Evolutionary conservation across 352 stramenopile genomes (phyloP).

Genomic region (Saprolegnia diclina): DNA sequence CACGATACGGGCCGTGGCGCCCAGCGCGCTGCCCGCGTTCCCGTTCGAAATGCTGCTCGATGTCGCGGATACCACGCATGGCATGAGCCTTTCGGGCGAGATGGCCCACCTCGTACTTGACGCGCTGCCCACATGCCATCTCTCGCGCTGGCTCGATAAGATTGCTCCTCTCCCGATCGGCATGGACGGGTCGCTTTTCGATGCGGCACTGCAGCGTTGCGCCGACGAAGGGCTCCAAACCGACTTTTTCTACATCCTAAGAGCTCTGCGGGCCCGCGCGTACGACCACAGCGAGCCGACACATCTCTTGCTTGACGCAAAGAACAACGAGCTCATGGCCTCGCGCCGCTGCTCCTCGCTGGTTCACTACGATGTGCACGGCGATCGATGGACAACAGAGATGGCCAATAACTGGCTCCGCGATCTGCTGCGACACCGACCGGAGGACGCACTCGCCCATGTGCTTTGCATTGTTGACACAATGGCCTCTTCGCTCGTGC

Average conservation of each 20-base stretch:
- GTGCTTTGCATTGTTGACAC: not conserved
- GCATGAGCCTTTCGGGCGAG: not conserved
- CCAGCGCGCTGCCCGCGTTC: not conserved
- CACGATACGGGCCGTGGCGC: no score
- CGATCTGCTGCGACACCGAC: not conserved
- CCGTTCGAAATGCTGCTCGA: not conserved
- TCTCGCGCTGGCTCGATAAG: not conserved
- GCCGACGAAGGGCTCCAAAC: not conserved
- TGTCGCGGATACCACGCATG: not conserved
- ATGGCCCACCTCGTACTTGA: constrained; percentile 7
- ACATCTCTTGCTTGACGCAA: not conserved
- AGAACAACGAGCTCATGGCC: not conserved
- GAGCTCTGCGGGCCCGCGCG: not conserved
- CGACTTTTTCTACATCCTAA: not conserved
- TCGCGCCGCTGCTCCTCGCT: not conserved
- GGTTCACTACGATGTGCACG: not conserved
- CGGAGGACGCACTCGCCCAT: not conserved
- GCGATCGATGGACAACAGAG: not conserved
- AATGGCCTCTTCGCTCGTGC: not conserved
- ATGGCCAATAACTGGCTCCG: not conserved
- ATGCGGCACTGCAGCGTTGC: not conserved
- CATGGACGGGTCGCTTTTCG: constrained; percentile 6
- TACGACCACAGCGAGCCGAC: no score
- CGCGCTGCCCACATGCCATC: not conserved
- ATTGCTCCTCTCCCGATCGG: no score